Evolutionary conservation across 257 asterid species (phyloP), one percentile per base, ranked within the genome.

Genomic region (Nicotiana otophora): DNA sequence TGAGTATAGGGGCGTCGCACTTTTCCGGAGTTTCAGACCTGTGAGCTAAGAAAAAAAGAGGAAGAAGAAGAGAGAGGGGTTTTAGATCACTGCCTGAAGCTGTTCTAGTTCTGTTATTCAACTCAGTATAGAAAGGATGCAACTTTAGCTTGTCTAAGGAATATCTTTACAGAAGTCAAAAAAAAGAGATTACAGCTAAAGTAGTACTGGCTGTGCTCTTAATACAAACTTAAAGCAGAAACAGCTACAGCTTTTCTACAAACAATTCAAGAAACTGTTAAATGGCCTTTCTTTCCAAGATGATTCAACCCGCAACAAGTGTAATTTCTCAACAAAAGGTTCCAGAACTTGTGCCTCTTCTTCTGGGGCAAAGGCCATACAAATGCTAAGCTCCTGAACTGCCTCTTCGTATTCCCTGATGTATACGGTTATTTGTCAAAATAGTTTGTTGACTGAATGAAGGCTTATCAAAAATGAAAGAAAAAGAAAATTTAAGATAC

Each of bases 321-420:
- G 98, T 83, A 95, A 36, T 78, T 92, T 95, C 88, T 95, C 98
- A 51, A 93, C 93, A 67, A 95, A 95, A 28, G 94, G 92, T 80
- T 92, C 98, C 26, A 95, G 84, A 55, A 92, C 90, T 80, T 89
- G 86, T 0, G 92, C 92, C 83, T 95, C 97, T 84, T 93, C 98
- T 85, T 95, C 99, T 3, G 99, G 99, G 26, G 98, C 98, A 82
- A 95, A 93, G 31, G 94, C 98, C 99, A 95, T 91, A 87, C 97
- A 95, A 82, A 95, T 93, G 93, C 99, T 95, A 17, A 95, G 98
- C 88, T 95, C 99, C 90, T 91, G 97, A 42, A 95, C 95, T 1
- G 98, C 98, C 34, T 90, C 93, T 85, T 88, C 97, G 66, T 92
- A 95, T 79, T 93, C 94, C 91, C 99, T 95, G 91, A 17, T 30